Evolutionary conservation across 805 yeast genomes (phyloP).

Genomic region (Ogataea glucozyma): DNA sequence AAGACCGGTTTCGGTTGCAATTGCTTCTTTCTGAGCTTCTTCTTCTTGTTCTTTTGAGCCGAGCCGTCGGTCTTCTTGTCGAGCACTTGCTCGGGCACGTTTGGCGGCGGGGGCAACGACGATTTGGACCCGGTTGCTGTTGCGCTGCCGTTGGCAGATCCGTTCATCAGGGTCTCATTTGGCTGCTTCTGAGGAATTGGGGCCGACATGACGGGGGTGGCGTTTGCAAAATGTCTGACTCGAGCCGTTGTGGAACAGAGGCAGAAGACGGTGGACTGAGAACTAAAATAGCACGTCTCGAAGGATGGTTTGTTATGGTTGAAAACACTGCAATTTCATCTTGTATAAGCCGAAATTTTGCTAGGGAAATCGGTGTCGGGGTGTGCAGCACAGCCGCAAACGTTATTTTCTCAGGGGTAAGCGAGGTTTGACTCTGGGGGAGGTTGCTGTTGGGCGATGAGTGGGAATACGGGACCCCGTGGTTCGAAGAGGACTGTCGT

Average conservation of each 20-base stretch:
- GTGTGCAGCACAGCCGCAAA: constrained; percentile 4
- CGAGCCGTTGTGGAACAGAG: too few relatives aligned
- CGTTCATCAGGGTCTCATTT: constrained; percentile 2
- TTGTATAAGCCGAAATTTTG: constrained; percentile 2
- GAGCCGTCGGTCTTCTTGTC: constrained; percentile 11
- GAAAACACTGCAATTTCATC: constrained; percentile 4
- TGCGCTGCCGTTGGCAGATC: constrained; percentile 2
- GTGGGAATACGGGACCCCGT: too few relatives aligned
- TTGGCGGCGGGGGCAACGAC: constrained; percentile 5
- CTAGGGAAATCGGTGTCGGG: neutral
- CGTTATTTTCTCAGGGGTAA: too few relatives aligned
- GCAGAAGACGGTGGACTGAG: neutral
- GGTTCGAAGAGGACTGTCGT: too few relatives aligned
- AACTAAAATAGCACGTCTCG: neutral
- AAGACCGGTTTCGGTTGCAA: constrained; percentile 40
- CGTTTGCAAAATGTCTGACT: too few relatives aligned
- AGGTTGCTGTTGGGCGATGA: too few relatives aligned
- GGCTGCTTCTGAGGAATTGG: constrained; percentile 2
- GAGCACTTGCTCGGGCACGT: constrained; percentile 1
- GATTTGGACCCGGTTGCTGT: constrained; percentile 1
- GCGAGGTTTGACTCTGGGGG: too few relatives aligned
- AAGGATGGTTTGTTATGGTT: constrained; percentile 1
- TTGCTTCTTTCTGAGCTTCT: constrained; percentile 39
- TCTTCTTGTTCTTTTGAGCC: constrained; percentile 23
- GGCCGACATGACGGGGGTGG: neutral